Evolutionary conservation across 345 rosid genomes (phyloP).

Genomic region (Corchorus olitorius): DNA sequence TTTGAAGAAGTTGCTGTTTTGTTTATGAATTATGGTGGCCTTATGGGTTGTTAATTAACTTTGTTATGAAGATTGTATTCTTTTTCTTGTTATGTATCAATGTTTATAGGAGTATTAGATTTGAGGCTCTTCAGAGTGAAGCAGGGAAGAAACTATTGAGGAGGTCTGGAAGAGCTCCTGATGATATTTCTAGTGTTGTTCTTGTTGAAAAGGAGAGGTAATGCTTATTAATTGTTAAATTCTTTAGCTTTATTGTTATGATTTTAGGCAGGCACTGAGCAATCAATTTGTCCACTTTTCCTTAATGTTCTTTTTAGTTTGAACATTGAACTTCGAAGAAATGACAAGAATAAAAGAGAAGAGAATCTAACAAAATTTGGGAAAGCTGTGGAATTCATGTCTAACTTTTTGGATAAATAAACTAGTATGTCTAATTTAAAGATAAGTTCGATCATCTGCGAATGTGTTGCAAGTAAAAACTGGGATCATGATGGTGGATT

Average conservation of each 20-base stretch:
- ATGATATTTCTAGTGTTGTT: constrained; percentile 92
- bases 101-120: constrained; percentile 67
- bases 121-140: constrained; percentile 88
- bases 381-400: not conserved
- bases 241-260: not conserved
- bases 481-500: constrained; percentile 23
- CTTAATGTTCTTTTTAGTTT: not conserved
- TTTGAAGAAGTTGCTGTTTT: not conserved
- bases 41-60: not conserved
- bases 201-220: constrained; percentile 82
- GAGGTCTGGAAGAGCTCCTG: constrained; percentile 93
- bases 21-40: no score
- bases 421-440: not conserved
- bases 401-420: not conserved
- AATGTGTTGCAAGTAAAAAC: not conserved
- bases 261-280: not conserved
- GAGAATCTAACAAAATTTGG: not conserved
- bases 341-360: not conserved
- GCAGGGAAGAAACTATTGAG: constrained; percentile 69
- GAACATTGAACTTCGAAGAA: not conserved
- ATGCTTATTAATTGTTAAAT: not conserved
- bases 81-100: not conserved
- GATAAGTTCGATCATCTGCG: not conserved
- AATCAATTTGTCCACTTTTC: not conserved
- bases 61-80: not conserved